Conservation (phyloP, 2,329 filamentous ascomycete genomes). For the Cylindrodendrum hubeiense region DNA sequence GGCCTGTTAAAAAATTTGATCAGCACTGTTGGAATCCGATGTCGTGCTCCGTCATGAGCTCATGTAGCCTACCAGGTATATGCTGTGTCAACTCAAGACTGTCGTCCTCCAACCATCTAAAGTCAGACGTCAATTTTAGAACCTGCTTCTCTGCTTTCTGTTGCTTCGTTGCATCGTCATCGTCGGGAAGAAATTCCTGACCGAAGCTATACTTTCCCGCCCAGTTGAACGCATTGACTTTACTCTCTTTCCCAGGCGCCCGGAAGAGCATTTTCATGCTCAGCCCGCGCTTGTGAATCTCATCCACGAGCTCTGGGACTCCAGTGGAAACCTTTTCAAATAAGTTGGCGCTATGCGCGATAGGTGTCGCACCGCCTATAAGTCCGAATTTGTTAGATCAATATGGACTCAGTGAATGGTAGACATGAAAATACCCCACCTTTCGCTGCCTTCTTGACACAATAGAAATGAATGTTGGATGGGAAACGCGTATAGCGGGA, state of each 20-base stretch:
- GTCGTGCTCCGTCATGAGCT: too few species aligned
- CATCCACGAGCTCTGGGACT: slow-evolving; percentile 23
- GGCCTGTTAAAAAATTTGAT: too few species aligned
- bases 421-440: slow-evolving; percentile 4
- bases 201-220: slow-evolving; percentile 28
- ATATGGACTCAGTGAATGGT: too few species aligned
- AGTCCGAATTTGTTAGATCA: too few species aligned
- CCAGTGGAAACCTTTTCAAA: slow-evolving; percentile 22
- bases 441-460: slow-evolving; percentile 28
- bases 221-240: slow-evolving; percentile 29
- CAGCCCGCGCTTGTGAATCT: slow-evolving; percentile 11
- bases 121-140: too few species aligned
- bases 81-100: too few species aligned
- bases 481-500: slow-evolving; percentile 31
- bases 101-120: too few species aligned
- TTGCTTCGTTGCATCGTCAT: slow-evolving; percentile 14
- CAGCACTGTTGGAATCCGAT: too few species aligned
- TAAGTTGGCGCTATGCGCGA: slow-evolving; percentile 27
- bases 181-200: slow-evolving; percentile 11
- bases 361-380: slow-evolving; percentile 22
- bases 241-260: slow-evolving; percentile 25
- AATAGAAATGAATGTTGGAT: slow-evolving; percentile 32
- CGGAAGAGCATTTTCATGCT: slow-evolving; percentile 31
- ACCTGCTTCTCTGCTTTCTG: slow-evolving; percentile 20
- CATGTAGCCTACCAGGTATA: too few species aligned